Conservation (phyloP, 208 protist species). For the Entamoeba dispar region DNA sequence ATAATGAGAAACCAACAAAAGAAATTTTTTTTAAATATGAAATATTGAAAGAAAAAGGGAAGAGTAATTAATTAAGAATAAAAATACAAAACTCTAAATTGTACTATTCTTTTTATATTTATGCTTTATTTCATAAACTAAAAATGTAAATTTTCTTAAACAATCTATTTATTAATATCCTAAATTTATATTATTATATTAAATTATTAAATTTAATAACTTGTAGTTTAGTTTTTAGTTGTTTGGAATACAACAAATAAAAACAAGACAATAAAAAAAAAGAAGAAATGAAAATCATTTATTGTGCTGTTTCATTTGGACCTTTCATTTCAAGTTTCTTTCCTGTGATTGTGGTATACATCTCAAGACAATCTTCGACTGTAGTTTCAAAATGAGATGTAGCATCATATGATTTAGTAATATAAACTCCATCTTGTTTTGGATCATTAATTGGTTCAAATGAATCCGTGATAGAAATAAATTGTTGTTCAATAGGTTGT, state of each 20-base stretch:
- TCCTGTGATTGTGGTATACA: conserved; percentile 80
- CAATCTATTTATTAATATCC: too few species aligned
- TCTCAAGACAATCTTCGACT: conserved; percentile 70
- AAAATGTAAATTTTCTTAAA: too few species aligned
- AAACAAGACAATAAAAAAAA: background rate
- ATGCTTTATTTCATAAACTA: too few species aligned
- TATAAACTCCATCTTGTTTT: conserved; percentile 58
- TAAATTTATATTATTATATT: too few species aligned
- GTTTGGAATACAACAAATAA: background rate
- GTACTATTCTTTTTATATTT: too few species aligned
- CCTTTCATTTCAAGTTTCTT: conserved; percentile 31
- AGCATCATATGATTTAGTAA: conserved; percentile 66
- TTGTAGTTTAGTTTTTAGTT: too few species aligned
- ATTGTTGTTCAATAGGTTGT: conserved; percentile 48
- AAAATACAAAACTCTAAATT: too few species aligned
- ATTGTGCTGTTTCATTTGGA: background rate
- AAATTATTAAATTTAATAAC: too few species aligned
- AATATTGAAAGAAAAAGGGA: too few species aligned
- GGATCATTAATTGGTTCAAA: conserved; percentile 67
- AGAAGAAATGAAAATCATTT: background rate
- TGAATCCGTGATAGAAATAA: conserved; percentile 48
- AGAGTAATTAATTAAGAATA: too few species aligned
- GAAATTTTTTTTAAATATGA: too few species aligned
- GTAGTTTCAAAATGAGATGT: conserved; percentile 93
- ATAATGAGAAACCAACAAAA: too few species aligned